Base-by-base conservation (phyloP, 2,329 filamentous ascomycete genomes). In the Capronia coronata region DNA sequence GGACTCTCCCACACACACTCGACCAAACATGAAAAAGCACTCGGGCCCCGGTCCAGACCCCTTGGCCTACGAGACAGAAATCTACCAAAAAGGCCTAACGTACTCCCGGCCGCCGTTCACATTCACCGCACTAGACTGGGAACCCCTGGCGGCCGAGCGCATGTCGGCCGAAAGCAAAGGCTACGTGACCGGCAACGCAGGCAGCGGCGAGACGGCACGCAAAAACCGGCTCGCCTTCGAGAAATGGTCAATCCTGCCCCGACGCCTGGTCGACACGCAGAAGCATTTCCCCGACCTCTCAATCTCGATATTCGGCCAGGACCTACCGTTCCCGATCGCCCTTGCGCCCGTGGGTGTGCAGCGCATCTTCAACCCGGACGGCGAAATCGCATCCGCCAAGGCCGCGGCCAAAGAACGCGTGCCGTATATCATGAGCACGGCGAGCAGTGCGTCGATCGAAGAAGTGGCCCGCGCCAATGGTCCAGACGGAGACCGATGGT, bases 321-420 rank as follows among this genome's bases (percentile, higher is more conserved):
- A 65, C 39, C 71, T 76, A 42, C 64, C 69, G 2, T 71, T 67
- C 13, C 82, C 81, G 0, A 57, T 85, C 61, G 30, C 30, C 30
- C 9, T 34, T 14, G 83, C 83, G 1, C 84, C 84, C 0, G 73
- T 88, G 1, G 84, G 85, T 0, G 82, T 86, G 0, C 83, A 87
- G 59, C 70, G 71, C 1, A 79, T 86, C 25, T 81, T 84, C 61
- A 83, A 89, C 58, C 63, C 69, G 0, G 79, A 86, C 57, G 78
- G 73, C 11, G 84, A 89, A 60, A 71, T 75, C 1, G 83, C 80
- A 0, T 75, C 80, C 0, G 81, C 84, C 0, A 67, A 72, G n/a
- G 81, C 79, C 1, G 84, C 80, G 51, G 72, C 74, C 2, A 73
- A 78, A 11, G 68, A 81, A 1, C 71, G 74, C 1, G 72, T 88